Percentiles rank a stretch among this genome's conserved stretches.
phyloP scores from a whole-genome alignment of 1,284 basidiomycete genomes.

The Pulchroboletus neoregius region DNA sequence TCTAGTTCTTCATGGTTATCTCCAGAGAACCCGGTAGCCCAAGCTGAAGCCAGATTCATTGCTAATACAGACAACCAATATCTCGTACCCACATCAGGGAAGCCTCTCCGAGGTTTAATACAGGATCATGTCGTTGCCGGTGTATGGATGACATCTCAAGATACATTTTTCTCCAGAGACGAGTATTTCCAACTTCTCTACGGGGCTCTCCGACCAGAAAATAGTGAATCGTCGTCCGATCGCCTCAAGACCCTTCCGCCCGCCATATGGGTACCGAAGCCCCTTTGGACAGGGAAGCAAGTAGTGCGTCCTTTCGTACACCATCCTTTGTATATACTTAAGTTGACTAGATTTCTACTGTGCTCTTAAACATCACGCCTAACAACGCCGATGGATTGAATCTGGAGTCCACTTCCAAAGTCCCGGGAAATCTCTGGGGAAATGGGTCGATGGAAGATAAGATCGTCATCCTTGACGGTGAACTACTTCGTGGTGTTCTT shows the following conservation, averaged over 20 bases:
- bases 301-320: constrained; percentile 55
- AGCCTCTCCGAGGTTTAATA: constrained; percentile 95
- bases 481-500: constrained; percentile 88
- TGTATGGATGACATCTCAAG: constrained; percentile 98
- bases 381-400: constrained; percentile 79
- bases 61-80: constrained; percentile 99
- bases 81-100: constrained; percentile 96
- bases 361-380: constrained; percentile 91
- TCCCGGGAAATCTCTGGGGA: constrained; percentile 82
- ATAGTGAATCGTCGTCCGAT: constrained; percentile 62
- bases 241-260: constrained; percentile 85
- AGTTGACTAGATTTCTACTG: constrained; percentile 75
- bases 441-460: constrained; percentile 76
- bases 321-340: constrained; percentile 3
- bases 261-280: constrained; percentile 85
- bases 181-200: constrained; percentile 98
- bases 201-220: constrained; percentile 90
- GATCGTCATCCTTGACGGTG: constrained; percentile 90
- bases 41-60: constrained; percentile 91
- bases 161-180: constrained; percentile 91
- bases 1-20: constrained; percentile 7
- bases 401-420: constrained; percentile 84
- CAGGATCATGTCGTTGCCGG: constrained; percentile 99
- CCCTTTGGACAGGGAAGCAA: constrained; percentile 98
- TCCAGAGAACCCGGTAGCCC: constrained; percentile 85